Conservation (phyloP, 148 eudicot genomes). For the Suaeda aralocaspica region DNA sequence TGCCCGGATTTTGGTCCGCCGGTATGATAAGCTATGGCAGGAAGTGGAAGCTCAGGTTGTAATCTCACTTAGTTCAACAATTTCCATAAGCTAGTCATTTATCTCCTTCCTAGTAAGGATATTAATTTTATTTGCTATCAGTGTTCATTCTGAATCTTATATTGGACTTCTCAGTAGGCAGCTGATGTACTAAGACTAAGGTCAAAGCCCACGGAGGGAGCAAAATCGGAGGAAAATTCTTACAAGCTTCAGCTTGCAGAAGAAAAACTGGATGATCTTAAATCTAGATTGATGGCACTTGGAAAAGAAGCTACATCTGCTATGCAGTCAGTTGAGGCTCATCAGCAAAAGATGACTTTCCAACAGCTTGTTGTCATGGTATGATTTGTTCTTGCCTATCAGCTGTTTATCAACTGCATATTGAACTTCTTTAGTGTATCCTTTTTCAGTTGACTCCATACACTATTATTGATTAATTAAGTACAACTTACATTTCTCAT, state of each 20-base stretch:
- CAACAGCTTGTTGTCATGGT: constrained; percentile 75
- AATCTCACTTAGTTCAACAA: background rate
- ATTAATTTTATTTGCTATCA: background rate
- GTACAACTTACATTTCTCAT: background rate
- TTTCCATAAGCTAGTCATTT: background rate
- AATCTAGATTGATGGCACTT: constrained; percentile 59
- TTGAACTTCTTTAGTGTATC: background rate
- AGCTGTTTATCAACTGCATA: background rate
- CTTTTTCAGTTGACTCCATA: background rate
- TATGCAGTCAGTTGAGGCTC: constrained; percentile 79
- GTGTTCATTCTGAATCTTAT: constrained; percentile 16
- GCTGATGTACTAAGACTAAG: constrained; percentile 63
- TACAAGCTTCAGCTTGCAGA: constrained; percentile 69
- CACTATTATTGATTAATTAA: background rate
- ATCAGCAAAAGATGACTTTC: constrained; percentile 64
- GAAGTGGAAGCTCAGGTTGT: constrained; percentile 83
- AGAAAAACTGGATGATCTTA: constrained; percentile 56
- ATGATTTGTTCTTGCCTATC: constrained; percentile 12
- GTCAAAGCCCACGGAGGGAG: constrained; percentile 51
- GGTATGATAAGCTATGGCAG: constrained; percentile 60
- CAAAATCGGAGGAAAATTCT: constrained; percentile 38
- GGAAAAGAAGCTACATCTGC: constrained; percentile 77
- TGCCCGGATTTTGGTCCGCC: constrained; percentile 71
- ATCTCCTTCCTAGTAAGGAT: background rate
- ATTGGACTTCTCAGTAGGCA: constrained; percentile 41